Percentiles rank a stretch among this genome's conserved stretches.
Conservation (phyloP, 1,284 basidiomycete genomes). For the Cutaneotrichosporon mucoides region DNA sequence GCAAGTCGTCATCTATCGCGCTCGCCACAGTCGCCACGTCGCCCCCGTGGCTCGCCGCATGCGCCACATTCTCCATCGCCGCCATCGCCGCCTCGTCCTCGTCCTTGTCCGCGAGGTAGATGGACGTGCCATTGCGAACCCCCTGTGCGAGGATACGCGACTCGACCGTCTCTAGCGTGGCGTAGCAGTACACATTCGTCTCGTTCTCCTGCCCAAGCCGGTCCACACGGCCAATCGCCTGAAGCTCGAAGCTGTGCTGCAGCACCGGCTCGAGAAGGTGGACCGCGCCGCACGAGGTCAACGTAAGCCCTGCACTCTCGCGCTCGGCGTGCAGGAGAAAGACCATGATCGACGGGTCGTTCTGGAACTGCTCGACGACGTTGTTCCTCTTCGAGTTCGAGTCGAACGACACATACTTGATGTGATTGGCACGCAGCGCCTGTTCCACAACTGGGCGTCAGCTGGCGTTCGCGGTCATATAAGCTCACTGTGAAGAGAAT, state of each 20-base stretch:
- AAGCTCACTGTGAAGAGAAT: slow-evolving; percentile 40
- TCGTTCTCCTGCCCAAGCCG: slow-evolving; percentile 38
- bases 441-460: slow-evolving; percentile 39
- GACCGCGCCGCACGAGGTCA: slow-evolving; percentile 46
- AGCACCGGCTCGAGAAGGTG: slow-evolving; percentile 49
- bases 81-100: slow-evolving; percentile 27
- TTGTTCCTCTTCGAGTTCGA: slow-evolving; percentile 29
- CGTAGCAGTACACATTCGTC: slow-evolving; percentile 48
- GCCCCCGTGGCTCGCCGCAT: slow-evolving; percentile 40
- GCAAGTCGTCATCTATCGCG: slow-evolving; percentile 31
- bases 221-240: slow-evolving; percentile 30
- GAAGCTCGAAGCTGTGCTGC: slow-evolving; percentile 48
- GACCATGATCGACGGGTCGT: slow-evolving; percentile 38
- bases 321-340: slow-evolving; percentile 48
- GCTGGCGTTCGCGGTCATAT: neutral
- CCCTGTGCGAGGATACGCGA: slow-evolving; percentile 41
- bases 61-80: slow-evolving; percentile 37
- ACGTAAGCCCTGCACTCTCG: slow-evolving; percentile 46
- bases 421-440: slow-evolving; percentile 37
- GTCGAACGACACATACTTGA: slow-evolving; percentile 39
- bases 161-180: slow-evolving; percentile 46
- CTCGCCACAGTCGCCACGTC: slow-evolving; percentile 27
- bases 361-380: slow-evolving; percentile 39
- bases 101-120: slow-evolving; percentile 41
- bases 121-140: slow-evolving; percentile 43